Conservation (phyloP, 805 yeast species). For the Torulaspora franciscae region DNA sequence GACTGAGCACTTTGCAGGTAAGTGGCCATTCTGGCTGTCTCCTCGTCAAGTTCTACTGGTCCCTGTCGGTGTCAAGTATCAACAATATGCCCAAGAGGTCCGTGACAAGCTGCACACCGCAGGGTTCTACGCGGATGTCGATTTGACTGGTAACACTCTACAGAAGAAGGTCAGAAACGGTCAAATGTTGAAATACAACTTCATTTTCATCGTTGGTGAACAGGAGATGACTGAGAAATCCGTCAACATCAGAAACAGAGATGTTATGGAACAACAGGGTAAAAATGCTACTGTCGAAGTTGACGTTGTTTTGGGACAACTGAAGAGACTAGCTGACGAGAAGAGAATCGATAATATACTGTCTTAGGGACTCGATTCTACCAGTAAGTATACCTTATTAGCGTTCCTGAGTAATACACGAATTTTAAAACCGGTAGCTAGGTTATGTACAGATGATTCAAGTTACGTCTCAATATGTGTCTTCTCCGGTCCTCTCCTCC, state of each 20-base stretch:
- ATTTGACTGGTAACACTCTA: constrained; percentile 89
- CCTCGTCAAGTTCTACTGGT: constrained; percentile 96
- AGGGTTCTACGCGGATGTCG: constrained; percentile 90
- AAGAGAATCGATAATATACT: constrained; percentile 68
- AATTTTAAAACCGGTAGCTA: neutral
- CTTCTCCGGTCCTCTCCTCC: constrained; percentile 16
- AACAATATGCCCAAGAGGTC: constrained; percentile 82
- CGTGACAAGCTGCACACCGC: constrained; percentile 61
- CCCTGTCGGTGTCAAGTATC: constrained; percentile 93
- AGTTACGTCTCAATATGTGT: neutral
- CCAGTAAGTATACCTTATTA: neutral
- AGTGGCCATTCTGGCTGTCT: constrained; percentile 99
- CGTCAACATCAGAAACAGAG: constrained; percentile 96
- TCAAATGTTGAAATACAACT: constrained; percentile 90
- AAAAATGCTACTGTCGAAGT: constrained; percentile 80
- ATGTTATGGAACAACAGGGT: constrained; percentile 85
- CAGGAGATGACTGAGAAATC: constrained; percentile 74
- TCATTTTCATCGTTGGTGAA: constrained; percentile 95
- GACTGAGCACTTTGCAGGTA: constrained; percentile 97
- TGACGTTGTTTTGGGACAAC: constrained; percentile 64
- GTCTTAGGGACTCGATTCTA: constrained; percentile 12
- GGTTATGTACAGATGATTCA: constrained; percentile 3
- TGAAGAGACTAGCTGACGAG: constrained; percentile 61
- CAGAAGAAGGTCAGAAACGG: constrained; percentile 98
- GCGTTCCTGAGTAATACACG: neutral